Evolutionary conservation across 495 filamentous ascomycete genomes (phyloP), one percentile per base, ranked within the genome.

Genomic region (Parmelia sp.): DNA sequence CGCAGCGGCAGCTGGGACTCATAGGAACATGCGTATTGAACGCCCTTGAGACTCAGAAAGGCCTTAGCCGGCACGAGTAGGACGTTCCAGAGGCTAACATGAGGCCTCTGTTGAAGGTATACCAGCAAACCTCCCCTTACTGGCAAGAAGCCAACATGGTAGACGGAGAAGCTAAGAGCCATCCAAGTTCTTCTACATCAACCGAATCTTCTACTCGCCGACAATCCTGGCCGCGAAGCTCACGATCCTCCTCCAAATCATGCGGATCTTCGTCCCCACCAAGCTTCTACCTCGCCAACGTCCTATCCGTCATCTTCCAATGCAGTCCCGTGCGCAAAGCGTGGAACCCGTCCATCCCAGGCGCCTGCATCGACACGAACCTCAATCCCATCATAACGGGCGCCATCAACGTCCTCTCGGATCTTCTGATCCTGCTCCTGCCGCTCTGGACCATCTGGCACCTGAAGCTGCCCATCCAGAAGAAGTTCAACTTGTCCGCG

Each of bases 401-500:
- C 2, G 75, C 71, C 2, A 68, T 84, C 56, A 83, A 81, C 57
- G 78, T 84, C 31, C 63, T 81, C 4, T 82, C 77, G 0, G 82
- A 85, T 66, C 49, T 83, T 15, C 63, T 82, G 56, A 77, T 83
- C 47, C 71, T 83, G 31, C 73, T 72, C 3, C 70, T 82, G 6
- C 81, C 82, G 5, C 67, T 83, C 11, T 79, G 74, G 68, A 77
- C 80, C 21, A 75, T 84, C 57, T 74, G 72, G 68, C 71, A 74
- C 42, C 71, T 82, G 31, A 77, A 79, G 65, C 79, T 83, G 61
- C 73, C 79, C 0, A 70, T 70, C 25, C 71, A 69, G 47, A 77
- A 76, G 40, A 84, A 83, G 69, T 66, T 83, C 35, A 61, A 36
- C 45, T 39, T 66, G 23, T 60, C 64, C 25, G 35, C 47, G 37